Evolutionary conservation across 495 filamentous ascomycete species (phyloP), one percentile per base, ranked within the genome.

Genomic region (Podospora comata): DNA sequence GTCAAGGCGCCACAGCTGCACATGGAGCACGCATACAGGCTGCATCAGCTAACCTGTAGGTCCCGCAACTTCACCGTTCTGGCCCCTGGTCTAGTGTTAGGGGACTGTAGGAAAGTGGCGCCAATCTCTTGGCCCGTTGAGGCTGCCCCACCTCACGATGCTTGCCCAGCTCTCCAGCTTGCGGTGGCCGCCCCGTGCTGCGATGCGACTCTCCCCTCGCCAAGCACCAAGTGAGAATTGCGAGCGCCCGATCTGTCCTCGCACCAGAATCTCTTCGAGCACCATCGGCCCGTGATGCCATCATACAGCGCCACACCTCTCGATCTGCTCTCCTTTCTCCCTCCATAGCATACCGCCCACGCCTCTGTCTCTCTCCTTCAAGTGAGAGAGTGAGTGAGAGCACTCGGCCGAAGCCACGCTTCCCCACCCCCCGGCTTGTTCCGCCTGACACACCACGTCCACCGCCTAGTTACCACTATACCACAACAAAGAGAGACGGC

Each of bases 151-250:
- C 61, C 61, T 48, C 61, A 44, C 61, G 61, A 63, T 63, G 61
- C 61, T 63, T 63, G 28, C 27, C 61, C 19, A 28, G 59, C 39
- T 13, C 39, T 48, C 55, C 15, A 20, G 28, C 61, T 28, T 61
- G 59, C 59, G 59, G 59, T 61, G n/a, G 13, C 61, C 61, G 27
- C 30, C 61, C 61, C 61, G 5, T 48, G 16, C 30, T 44, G 61
- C 18, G 61, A 63, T 63, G 32, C 61, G 32, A 63, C 61, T 63
- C 30, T 63, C 61, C 61, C 61, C 61, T 63, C 48, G 61, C 61
- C 61, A 63, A 63, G 61, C 30, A 63, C 19, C 30, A 63, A 34
- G n/a, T 63, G 30, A 18, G 26, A 63, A 34, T n/a, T 34, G 32
- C 26, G 19, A 34, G 59, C 27, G 26, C 26, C 19, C 32, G 27